phyloP scores from a whole-genome alignment of 1,284 basidiomycete genomes.

The Heterobasidion occidentale region DNA sequence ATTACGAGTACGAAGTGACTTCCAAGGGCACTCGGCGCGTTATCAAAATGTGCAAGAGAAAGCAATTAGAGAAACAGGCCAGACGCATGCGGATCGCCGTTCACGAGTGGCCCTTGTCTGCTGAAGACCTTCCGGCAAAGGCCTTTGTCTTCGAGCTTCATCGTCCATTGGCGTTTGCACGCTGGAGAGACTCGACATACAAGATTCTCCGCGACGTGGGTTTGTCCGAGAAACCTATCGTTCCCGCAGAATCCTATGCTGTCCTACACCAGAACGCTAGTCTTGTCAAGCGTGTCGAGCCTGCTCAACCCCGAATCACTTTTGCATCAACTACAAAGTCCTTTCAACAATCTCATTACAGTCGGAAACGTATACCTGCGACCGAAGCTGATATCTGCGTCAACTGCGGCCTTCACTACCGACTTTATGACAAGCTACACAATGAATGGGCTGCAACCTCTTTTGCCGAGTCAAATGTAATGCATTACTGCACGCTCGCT shows the following conservation, averaged over 20 bases:
- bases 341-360: conserved; percentile 30
- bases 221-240: conserved; percentile 3
- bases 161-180: conserved; percentile 28
- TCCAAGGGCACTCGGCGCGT: background rate
- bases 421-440: conserved; percentile 9
- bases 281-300: background rate
- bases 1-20: background rate
- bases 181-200: conserved; percentile 38
- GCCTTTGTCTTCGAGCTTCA: conserved; percentile 36
- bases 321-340: conserved; percentile 34
- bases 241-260: background rate
- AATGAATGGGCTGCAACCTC: conserved; percentile 8
- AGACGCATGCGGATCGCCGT: conserved; percentile 24
- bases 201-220: conserved; percentile 27
- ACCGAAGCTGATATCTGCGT: conserved; percentile 18
- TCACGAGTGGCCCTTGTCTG: conserved; percentile 44
- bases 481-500: conserved; percentile 20
- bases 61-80: conserved; percentile 17
- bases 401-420: conserved; percentile 25
- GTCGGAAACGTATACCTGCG: conserved; percentile 17
- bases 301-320: conserved; percentile 17
- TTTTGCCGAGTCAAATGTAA: conserved; percentile 12
- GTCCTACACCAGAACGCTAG: background rate
- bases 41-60: conserved; percentile 16
- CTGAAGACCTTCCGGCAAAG: conserved; percentile 13